Base-by-base conservation (phyloP, 495 filamentous ascomycete genomes). In the Daldinia bambusicola region DNA sequence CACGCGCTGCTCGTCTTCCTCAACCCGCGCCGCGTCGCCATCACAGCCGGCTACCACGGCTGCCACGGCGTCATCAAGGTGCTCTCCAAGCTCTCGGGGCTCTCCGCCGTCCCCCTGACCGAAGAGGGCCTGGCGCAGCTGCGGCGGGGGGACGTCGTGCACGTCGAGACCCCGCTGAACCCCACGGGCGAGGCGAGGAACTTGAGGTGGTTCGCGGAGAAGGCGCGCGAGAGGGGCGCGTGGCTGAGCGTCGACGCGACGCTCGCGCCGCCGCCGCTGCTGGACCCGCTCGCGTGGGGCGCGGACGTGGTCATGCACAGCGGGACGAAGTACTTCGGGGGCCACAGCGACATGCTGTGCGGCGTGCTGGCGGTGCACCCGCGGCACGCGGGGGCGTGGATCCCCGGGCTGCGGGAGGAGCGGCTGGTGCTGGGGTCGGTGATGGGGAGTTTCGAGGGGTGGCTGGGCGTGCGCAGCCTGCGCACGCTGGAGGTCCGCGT, bases 271-370 rank as follows among this genome's bases (percentile, higher is more conserved):
- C 95, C 95, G 13, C 89, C 89, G 22, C 83, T 99, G 40, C 90
- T 92, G 78, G 92, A 97, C 71, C 95, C 95, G 2, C 96, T 97
- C 76, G 51, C 72, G 37, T 89, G 83, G 74, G 94, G 93, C 63
- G 92, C 90, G 2, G 94, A 98, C 78, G 78, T 92, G 0, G 88
- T 97, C 20, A 91, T 98, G 91, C 95, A 99, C 79, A 89, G 85
- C 22, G 95, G 93, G 12, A 95, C 94, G 8, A 99, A 99, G 84
- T 99, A 97, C 78, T 86, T 99, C 64, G 95, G 95, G 18, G 95
- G 95, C 0, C 95, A 99, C 80, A 91, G 88, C 68, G 95, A 99
- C 80, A 81, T 98, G 80, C 87, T 99, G 0, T 92, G 91, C 71
- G 95, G 95, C 12, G 90, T 97, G 18, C 82, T 98, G 18, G 90